phyloP scores from a whole-genome alignment of 768 basidiomycete genomes.

The Suillus placidus region DNA sequence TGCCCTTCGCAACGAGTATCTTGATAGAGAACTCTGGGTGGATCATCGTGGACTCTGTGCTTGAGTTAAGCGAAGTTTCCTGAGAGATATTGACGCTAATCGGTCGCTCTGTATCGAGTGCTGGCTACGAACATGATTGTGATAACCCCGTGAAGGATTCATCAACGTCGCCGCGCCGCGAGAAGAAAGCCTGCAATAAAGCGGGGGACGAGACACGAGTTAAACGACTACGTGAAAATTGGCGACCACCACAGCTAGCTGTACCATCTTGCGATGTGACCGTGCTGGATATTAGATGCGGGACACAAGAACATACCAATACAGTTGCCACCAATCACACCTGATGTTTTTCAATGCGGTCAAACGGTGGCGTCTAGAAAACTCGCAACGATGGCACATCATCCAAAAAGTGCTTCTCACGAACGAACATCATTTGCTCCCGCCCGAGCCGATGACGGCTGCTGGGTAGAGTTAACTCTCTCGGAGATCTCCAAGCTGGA shows the following conservation, averaged over 20 bases:
- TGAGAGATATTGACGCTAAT: background rate
- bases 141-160: background rate
- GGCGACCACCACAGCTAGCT: background rate
- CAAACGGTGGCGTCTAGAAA: background rate
- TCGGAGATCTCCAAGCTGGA: conserved; percentile 2
- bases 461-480: background rate
- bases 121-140: background rate
- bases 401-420: background rate
- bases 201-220: background rate
- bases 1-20: background rate
- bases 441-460: background rate
- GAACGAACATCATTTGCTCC: background rate
- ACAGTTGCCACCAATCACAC: background rate
- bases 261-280: background rate
- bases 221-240: background rate
- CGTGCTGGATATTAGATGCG: background rate
- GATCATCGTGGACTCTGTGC: background rate
- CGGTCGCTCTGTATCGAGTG: background rate
- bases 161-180: background rate
- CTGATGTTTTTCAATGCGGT: background rate
- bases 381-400: background rate
- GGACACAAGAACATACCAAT: background rate
- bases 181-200: background rate
- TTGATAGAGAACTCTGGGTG: background rate
- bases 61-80: background rate